Evolutionary conservation across 139 green algal genomes (phyloP).

Genomic region (Haematococcus lacustris): DNA sequence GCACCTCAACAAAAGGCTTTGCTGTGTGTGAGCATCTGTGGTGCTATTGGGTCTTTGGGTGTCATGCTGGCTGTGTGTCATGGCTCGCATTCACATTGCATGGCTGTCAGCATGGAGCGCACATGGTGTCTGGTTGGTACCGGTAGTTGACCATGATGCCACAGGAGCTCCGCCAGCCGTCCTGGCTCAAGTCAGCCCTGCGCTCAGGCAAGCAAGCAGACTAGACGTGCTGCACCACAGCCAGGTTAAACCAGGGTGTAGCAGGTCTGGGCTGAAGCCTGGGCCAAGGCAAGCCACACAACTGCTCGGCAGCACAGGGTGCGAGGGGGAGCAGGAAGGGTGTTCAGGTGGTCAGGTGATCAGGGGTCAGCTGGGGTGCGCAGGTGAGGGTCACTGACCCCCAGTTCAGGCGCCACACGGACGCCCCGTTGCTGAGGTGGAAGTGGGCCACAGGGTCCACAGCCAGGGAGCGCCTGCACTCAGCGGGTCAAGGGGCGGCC

Average conservation of each 20-base stretch:
- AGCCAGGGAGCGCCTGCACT: constrained; percentile 19
- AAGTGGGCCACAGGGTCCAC: constrained; percentile 77
- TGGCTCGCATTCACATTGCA: background rate
- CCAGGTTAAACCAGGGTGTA: too few relatives aligned
- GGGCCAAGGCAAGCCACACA: background rate
- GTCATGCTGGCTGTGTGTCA: background rate
- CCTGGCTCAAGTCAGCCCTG: constrained; percentile 39
- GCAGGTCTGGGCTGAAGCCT: background rate
- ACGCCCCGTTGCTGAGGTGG: constrained; percentile 70
- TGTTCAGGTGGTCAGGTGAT: too few relatives aligned
- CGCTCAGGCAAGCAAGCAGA: background rate
- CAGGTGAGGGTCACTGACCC: too few relatives aligned
- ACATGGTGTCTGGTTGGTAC: constrained; percentile 28
- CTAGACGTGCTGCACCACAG: too few relatives aligned
- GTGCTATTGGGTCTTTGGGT: too few relatives aligned
- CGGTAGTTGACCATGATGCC: constrained; percentile 79
- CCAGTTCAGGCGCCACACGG: constrained; percentile 52
- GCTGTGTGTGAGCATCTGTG: too few relatives aligned
- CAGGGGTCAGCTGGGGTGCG: too few relatives aligned
- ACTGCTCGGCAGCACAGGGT: background rate
- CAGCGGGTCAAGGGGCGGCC: too few relatives aligned
- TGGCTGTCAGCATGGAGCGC: background rate
- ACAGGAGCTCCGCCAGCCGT: constrained; percentile 33
- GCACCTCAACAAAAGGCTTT: background rate
- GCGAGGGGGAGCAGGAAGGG: too few relatives aligned